Percentiles rank a stretch among this genome's conserved stretches.
Evolutionary conservation across 345 rosid species (phyloP).

Genomic region (Fremontodendron californicum): DNA sequence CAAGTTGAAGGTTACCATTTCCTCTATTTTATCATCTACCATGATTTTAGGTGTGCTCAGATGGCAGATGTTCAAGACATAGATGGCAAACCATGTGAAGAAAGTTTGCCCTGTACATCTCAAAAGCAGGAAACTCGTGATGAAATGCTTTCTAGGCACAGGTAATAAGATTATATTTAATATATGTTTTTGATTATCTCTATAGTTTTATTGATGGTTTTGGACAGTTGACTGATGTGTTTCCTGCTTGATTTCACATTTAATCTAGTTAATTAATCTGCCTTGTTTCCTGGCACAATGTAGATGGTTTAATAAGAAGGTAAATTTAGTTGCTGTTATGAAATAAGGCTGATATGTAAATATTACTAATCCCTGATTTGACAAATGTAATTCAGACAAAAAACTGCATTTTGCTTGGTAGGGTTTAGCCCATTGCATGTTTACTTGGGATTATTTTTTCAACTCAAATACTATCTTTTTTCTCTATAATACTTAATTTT

Average conservation of each 20-base stretch:
- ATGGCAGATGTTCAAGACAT: conserved; percentile 35
- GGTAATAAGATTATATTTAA: conserved; percentile 21
- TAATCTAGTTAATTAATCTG: background rate
- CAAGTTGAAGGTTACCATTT: background rate
- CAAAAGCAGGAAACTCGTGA: conserved; percentile 42
- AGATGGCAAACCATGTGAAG: conserved; percentile 24
- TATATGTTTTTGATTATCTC: background rate
- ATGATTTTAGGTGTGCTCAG: conserved; percentile 16
- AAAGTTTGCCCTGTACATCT: conserved; percentile 14
- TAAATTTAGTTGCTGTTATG: background rate
- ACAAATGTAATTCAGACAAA: background rate
- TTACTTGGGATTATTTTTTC: background rate
- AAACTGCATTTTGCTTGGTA: background rate
- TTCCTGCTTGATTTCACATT: conserved; percentile 1
- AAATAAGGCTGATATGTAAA: background rate
- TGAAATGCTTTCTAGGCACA: conserved; percentile 71
- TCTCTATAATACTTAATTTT: background rate
- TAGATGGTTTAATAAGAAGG: background rate
- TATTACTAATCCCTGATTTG: background rate
- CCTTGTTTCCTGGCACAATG: background rate
- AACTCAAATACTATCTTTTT: background rate
- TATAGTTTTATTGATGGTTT: background rate
- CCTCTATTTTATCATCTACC: conserved; percentile 1
- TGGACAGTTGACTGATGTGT: background rate
- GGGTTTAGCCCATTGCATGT: background rate